phyloP scores from a whole-genome alignment of 1,284 basidiomycete species.

The Porodaedalea pini region DNA sequence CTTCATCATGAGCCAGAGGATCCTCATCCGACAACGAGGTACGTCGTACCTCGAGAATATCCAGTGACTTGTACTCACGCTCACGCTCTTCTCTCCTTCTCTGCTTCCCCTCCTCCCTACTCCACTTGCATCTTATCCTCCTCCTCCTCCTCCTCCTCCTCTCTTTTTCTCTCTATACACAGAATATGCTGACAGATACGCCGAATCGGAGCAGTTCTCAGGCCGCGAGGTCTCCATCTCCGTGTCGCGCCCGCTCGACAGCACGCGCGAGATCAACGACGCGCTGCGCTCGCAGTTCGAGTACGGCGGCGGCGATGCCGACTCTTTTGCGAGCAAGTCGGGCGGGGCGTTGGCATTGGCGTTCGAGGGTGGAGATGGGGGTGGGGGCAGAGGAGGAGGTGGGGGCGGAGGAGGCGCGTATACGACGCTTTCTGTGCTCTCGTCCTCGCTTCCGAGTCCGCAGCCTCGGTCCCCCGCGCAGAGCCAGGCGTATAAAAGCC shows the following conservation, averaged over 20 bases:
- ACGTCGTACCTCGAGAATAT: conserved; percentile 15
- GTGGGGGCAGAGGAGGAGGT: background rate
- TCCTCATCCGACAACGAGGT: conserved; percentile 36
- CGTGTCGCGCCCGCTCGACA: conserved; percentile 11
- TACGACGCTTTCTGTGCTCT: background rate
- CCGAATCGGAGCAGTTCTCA: background rate
- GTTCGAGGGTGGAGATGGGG: background rate
- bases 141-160: background rate
- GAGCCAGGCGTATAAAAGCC: background rate
- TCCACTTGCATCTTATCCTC: too few species aligned
- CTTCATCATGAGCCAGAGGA: conserved; percentile 38
- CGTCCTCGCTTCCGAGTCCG: too few species aligned
- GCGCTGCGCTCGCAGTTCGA: conserved; percentile 19
- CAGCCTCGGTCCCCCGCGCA: background rate
- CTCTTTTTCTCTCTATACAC: background rate
- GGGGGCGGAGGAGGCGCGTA: background rate
- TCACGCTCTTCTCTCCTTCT: too few species aligned
- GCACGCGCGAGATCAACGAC: conserved; percentile 16
- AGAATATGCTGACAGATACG: conserved; percentile 12
- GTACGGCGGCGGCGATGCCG: background rate
- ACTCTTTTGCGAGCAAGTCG: background rate
- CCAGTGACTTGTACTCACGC: too few species aligned
- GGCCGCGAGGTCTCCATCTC: background rate
- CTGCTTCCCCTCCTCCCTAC: too few species aligned
- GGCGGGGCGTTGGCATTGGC: background rate